A percentile compares a stretch with the other conserved stretches of the same genome.
phyloP scores from a whole-genome alignment of 1,139 yeast genomes.

The Sugiyamaella sp. region DNA sequence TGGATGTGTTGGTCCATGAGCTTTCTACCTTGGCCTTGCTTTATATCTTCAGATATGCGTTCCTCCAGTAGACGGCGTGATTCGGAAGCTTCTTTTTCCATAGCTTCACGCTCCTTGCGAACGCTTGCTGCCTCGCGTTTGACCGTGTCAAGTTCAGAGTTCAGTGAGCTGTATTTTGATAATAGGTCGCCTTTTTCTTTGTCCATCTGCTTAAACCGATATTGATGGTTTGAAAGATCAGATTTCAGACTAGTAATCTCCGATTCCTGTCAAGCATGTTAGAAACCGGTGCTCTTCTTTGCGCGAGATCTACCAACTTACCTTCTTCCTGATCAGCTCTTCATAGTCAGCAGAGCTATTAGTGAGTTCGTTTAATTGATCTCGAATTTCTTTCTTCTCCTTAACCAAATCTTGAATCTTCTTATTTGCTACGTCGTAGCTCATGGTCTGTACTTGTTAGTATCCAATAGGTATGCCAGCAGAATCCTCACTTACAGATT shows the following conservation, averaged over 20 bases:
- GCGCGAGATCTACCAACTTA: slow-evolving; percentile 6
- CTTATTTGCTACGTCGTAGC: slow-evolving; percentile 44
- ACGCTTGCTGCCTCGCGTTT: slow-evolving; percentile 36
- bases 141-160: slow-evolving; percentile 27
- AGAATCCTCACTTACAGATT: slow-evolving; percentile 28
- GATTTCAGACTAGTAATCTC: slow-evolving; percentile 41
- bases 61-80: slow-evolving; percentile 38
- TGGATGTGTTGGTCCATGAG: slow-evolving; percentile 32
- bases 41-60: slow-evolving; percentile 34
- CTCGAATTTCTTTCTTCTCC: slow-evolving; percentile 53
- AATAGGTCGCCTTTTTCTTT: slow-evolving; percentile 30
- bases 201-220: slow-evolving; percentile 27
- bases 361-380: slow-evolving; percentile 45
- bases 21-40: slow-evolving; percentile 33
- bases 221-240: slow-evolving; percentile 36
- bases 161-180: slow-evolving; percentile 26
- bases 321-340: slow-evolving; percentile 43
- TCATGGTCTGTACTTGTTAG: slow-evolving; percentile 34
- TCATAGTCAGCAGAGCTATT: slow-evolving; percentile 45
- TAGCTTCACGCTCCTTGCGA: slow-evolving; percentile 34
- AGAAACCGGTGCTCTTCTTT: background rate
- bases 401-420: slow-evolving; percentile 50
- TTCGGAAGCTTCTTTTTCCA: slow-evolving; percentile 37
- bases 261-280: slow-evolving; percentile 34
- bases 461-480: slow-evolving; percentile 1